Percentiles rank a stretch among this genome's conserved stretches.
phyloP scores from a whole-genome alignment of 1,284 basidiomycete genomes.

The Peniophora sp. region DNA sequence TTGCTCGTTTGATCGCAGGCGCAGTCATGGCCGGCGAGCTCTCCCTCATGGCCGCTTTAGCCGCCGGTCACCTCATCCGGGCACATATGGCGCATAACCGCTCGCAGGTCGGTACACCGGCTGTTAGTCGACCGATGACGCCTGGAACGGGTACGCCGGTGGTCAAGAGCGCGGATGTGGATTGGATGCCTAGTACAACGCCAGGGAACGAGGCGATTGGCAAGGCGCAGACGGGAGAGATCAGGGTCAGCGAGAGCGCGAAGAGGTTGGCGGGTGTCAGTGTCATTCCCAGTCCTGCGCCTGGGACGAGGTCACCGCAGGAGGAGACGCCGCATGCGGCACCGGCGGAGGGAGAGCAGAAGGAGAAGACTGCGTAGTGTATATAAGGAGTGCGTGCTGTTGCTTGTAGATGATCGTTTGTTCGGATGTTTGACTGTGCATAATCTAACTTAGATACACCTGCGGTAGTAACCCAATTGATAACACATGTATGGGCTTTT shows the following conservation, averaged over 20 bases:
- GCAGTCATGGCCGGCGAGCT: slow-evolving; percentile 95
- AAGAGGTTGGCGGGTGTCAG: slow-evolving; percentile 9
- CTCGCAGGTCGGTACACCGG: slow-evolving; percentile 62
- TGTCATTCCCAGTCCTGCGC: background rate
- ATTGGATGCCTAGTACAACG: slow-evolving; percentile 11
- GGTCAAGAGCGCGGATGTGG: slow-evolving; percentile 6
- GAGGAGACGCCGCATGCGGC: too few relatives aligned
- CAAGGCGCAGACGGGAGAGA: slow-evolving; percentile 6
- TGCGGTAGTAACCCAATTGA: too few relatives aligned
- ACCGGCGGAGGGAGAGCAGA: too few relatives aligned
- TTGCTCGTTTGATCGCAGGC: slow-evolving; percentile 83
- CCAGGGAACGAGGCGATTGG: slow-evolving; percentile 5
- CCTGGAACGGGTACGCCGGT: slow-evolving; percentile 29
- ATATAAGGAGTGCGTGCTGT: too few relatives aligned
- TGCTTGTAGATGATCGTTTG: too few relatives aligned
- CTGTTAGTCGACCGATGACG: slow-evolving; percentile 54
- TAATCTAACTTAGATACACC: too few relatives aligned
- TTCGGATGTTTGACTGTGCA: too few relatives aligned
- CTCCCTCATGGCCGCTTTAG: slow-evolving; percentile 82
- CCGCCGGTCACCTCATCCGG: slow-evolving; percentile 85
- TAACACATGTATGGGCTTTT: too few relatives aligned
- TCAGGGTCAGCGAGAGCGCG: slow-evolving; percentile 9
- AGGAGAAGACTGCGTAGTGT: too few relatives aligned
- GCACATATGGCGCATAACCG: slow-evolving; percentile 87
- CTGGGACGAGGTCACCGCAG: too few relatives aligned